Conservation (phyloP, 805 yeast species). For the Yarrowia osloensis region DNA sequence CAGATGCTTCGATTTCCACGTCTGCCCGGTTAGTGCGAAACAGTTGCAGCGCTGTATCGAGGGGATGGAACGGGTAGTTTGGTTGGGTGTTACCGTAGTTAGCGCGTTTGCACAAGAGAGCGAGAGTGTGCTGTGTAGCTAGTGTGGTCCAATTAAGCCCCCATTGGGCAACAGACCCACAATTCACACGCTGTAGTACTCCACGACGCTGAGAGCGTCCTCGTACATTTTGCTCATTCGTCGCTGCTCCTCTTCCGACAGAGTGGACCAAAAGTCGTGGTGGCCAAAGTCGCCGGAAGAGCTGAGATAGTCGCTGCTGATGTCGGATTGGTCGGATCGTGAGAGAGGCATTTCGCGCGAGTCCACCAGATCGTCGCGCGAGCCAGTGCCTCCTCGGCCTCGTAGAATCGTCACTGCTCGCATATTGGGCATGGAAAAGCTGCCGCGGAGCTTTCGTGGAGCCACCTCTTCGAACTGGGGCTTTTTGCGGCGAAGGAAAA, state of each 20-base stretch:
- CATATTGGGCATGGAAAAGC: slow-evolving; percentile 24
- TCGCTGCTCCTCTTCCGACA: slow-evolving; percentile 9
- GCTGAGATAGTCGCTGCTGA: neutral
- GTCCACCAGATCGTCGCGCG: neutral
- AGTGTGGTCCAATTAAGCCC: too few species aligned
- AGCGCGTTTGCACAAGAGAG: neutral
- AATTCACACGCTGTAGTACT: neutral
- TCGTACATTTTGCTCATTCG: slow-evolving; percentile 25
- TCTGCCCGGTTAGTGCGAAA: too few species aligned
- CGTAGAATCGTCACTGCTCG: slow-evolving; percentile 11
- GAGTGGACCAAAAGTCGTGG: neutral
- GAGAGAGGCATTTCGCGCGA: neutral
- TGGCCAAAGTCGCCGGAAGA: neutral
- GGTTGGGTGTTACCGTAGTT: neutral
- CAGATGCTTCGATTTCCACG: neutral
- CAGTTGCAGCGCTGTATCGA: too few species aligned
- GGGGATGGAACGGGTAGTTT: too few species aligned
- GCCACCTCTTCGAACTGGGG: slow-evolving; percentile 26
- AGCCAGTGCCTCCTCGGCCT: neutral
- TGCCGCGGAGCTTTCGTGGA: slow-evolving; percentile 7
- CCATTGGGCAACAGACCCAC: too few species aligned
- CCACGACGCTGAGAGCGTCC: slow-evolving; percentile 12
- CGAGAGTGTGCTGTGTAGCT: too few species aligned
- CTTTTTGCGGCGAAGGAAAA: slow-evolving; percentile 7
- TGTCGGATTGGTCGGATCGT: neutral